phyloP scores from a whole-genome alignment of 75 land plant genomes.

The Pinus taeda region DNA sequence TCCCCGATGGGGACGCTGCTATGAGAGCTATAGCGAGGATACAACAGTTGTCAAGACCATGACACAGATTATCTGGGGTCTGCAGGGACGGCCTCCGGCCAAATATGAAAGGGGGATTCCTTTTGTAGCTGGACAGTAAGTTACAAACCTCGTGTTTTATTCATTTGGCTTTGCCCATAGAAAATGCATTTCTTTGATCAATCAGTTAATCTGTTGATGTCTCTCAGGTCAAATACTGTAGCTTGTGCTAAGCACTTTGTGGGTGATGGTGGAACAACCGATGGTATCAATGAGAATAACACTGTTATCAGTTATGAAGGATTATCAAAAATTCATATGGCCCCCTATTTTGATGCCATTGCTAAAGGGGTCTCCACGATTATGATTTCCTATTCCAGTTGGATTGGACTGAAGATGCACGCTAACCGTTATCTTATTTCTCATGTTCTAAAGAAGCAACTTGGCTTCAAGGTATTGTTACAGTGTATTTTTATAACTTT shows the following conservation, averaged over 20 bases:
- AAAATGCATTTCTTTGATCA: too few relatives aligned
- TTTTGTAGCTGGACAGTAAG: too few relatives aligned
- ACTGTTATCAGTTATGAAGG: constrained; percentile 33
- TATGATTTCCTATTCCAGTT: constrained; percentile 58
- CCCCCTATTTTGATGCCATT: constrained; percentile 39
- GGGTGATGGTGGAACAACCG: constrained; percentile 61
- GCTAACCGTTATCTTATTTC: constrained; percentile 28
- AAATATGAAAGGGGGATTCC: too few relatives aligned
- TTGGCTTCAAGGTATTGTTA: constrained; percentile 27
- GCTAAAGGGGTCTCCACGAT: constrained; percentile 50
- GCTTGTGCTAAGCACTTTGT: constrained; percentile 72
- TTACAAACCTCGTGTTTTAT: too few relatives aligned
- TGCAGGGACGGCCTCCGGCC: too few relatives aligned
- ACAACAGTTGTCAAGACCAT: too few relatives aligned
- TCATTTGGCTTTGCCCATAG: too few relatives aligned
- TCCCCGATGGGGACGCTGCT: too few relatives aligned
- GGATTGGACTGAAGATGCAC: constrained; percentile 67
- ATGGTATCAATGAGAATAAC: constrained; percentile 53
- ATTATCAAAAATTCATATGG: constrained; percentile 44
- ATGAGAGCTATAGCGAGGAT: too few relatives aligned
- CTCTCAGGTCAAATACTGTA: constrained; percentile 48
- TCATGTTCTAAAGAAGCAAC: constrained; percentile 24
- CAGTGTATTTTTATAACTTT: neutral
- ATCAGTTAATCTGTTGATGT: too few relatives aligned
- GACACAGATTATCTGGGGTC: too few relatives aligned